These are phyloP conservation scores for Apiotrichum brassicae DNA, from an alignment of 1,284 basidiomycete species.

Conservation along the genomic window DNA sequence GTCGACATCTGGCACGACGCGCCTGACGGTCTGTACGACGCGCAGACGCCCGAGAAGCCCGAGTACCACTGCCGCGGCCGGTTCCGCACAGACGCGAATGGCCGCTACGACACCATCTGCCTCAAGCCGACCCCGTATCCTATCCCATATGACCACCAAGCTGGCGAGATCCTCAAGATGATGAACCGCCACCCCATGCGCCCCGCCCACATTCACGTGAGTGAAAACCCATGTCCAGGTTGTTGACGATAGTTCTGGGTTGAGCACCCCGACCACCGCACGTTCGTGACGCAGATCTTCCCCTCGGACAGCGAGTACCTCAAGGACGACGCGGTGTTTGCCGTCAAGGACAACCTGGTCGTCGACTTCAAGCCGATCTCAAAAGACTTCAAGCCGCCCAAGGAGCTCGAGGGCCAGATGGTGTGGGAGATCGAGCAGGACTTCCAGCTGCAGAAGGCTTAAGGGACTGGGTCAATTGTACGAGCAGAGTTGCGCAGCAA, in stretches of 20 bases:
- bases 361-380: conserved; percentile 21
- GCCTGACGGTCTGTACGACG: conserved; percentile 45
- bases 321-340: conserved; percentile 45
- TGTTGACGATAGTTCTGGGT: conserved; percentile 24
- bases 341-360: conserved; percentile 36
- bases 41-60: conserved; percentile 41
- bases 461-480: too few species aligned
- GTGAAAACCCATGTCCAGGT: background rate
- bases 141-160: conserved; percentile 42
- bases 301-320: conserved; percentile 41
- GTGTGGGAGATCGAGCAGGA: conserved; percentile 22
- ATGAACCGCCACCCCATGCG: conserved; percentile 41
- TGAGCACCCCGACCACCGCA: conserved; percentile 26
- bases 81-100: conserved; percentile 38
- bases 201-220: conserved; percentile 43
- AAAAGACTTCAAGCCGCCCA: conserved; percentile 8
- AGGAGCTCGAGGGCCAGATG: conserved; percentile 7
- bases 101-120: conserved; percentile 34
- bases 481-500: too few species aligned
- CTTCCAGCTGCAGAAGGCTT: conserved; percentile 15
- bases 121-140: conserved; percentile 44
- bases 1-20: conserved; percentile 45
- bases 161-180: conserved; percentile 39
- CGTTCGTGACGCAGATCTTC: conserved; percentile 39
- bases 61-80: conserved; percentile 36